Conservation (phyloP, 1,284 basidiomycete genomes). For the Cutaneotrichosporon sp. region DNA sequence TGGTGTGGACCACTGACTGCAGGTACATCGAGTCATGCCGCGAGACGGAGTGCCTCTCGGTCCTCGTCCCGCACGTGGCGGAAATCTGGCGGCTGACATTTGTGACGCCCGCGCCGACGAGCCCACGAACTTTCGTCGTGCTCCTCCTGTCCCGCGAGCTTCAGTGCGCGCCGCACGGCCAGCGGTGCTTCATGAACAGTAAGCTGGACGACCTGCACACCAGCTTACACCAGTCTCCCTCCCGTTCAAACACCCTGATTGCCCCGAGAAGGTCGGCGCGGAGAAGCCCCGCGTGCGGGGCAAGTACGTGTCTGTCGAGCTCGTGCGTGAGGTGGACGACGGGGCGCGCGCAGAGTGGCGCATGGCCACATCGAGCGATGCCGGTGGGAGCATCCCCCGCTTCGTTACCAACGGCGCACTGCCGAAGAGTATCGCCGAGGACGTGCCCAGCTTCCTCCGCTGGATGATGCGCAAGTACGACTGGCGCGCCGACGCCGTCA, state of each 20-base stretch:
- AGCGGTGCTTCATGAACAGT: constrained; percentile 44
- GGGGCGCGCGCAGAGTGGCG: constrained; percentile 41
- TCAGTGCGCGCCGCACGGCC: constrained; percentile 25
- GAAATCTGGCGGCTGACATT: constrained; percentile 48
- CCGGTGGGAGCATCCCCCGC: constrained; percentile 46
- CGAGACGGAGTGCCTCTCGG: constrained; percentile 42
- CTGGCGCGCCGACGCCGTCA: background rate
- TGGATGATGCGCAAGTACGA: constrained; percentile 30
- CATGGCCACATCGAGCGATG: constrained; percentile 46
- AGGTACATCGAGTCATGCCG: constrained; percentile 44
- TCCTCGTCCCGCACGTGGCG: constrained; percentile 39
- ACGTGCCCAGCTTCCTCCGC: constrained; percentile 44
- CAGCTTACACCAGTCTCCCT: constrained; percentile 33
- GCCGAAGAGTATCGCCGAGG: constrained; percentile 42
- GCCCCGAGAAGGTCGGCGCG: constrained; percentile 34
- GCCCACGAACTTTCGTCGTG: constrained; percentile 44
- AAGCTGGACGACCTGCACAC: background rate
- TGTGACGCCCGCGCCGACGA: constrained; percentile 43
- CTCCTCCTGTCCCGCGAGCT: constrained; percentile 37
- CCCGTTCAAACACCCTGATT: constrained; percentile 42
- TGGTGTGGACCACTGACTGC: constrained; percentile 23
- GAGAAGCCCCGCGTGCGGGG: constrained; percentile 42
- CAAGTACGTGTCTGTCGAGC: constrained; percentile 45
- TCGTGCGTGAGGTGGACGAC: constrained; percentile 31
- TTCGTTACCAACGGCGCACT: constrained; percentile 42